Evolutionary conservation across 345 rosid genomes (phyloP), one percentile per base, ranked within the genome.

Genomic region (Syzygium oleosum): DNA sequence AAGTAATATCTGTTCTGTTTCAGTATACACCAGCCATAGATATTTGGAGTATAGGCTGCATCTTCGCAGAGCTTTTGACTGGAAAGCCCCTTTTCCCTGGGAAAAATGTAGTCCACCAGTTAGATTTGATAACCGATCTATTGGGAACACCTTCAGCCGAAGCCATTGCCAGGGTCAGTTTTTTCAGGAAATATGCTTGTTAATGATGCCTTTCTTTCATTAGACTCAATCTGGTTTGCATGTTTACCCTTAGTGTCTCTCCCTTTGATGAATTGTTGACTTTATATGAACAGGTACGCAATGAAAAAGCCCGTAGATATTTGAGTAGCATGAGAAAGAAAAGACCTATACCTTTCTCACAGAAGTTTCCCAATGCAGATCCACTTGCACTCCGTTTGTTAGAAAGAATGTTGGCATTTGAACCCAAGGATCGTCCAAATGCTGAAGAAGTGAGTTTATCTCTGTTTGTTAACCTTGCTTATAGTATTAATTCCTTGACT

Each of bases 1-100:
- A 5, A 73, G 27, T 19, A 73, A 73, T 73, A 49, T 73, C 78
- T 53, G 58, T 83, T 31, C 90, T 29, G 89, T 88, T 86, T 79
- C 96, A 97, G 99, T 97, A 97, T 90, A 97, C 99, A 83, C 98
- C 99, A 56, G 99, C 99, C 16, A 97, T 97, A 86, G 98, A 97
- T 91, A 95, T 95, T 87, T 97, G 99, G 98, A 97, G 99, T 91
- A 96, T 97, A 25, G 99, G 99, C 59, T 97, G 99, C 94, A 97
- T 97, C 88, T 97, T 97, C 90, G 93, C 99, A 12, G 99, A 97
- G 91, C 98, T 97, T 85, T 90, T 96, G 89, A 97, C 99, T 3
- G 99, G 99, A 86, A 97, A 95, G 86, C 99, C 99, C 87, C 96
- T 97, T 84, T 97, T 97, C 91, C 99, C 99, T 23, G 99, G 99